phyloP scores from a whole-genome alignment of 441 rosid genomes.

The Corymbia calophylla region DNA sequence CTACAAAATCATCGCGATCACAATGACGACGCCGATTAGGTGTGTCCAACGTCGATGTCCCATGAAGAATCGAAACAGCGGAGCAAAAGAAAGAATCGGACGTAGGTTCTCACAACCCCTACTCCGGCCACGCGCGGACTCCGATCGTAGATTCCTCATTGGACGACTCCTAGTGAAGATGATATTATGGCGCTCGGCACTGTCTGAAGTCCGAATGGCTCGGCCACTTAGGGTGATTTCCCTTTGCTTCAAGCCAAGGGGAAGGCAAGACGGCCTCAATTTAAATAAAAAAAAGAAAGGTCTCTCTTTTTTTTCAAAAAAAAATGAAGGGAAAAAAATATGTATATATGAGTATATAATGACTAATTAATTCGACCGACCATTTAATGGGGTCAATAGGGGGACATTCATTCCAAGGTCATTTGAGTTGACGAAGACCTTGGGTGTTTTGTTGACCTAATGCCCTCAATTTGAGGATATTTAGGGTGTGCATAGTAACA shows the following conservation, averaged over 20 bases:
- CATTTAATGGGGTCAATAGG: background rate
- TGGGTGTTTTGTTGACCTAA: background rate
- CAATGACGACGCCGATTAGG: no score
- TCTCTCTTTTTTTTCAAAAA: background rate
- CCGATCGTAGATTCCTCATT: no score
- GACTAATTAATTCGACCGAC: background rate
- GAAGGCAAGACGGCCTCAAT: background rate
- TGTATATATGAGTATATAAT: background rate
- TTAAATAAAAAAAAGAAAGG: background rate
- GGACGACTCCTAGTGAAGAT: background rate
- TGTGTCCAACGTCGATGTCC: no score
- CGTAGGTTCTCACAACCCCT: no score
- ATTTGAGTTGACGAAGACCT: background rate
- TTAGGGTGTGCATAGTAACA: no score
- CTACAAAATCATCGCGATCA: no score
- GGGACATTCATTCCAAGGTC: background rate
- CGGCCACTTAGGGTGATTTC: background rate
- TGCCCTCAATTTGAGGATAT: background rate
- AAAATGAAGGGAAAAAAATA: background rate
- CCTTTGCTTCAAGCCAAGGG: background rate
- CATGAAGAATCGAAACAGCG: no score
- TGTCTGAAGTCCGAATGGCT: fast-evolving
- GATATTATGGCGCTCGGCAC: background rate
- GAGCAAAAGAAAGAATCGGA: background rate
- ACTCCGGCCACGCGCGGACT: no score